Evolutionary conservation across 2,329 filamentous ascomycete species (phyloP).

Genomic region (Didymella lethalis): DNA sequence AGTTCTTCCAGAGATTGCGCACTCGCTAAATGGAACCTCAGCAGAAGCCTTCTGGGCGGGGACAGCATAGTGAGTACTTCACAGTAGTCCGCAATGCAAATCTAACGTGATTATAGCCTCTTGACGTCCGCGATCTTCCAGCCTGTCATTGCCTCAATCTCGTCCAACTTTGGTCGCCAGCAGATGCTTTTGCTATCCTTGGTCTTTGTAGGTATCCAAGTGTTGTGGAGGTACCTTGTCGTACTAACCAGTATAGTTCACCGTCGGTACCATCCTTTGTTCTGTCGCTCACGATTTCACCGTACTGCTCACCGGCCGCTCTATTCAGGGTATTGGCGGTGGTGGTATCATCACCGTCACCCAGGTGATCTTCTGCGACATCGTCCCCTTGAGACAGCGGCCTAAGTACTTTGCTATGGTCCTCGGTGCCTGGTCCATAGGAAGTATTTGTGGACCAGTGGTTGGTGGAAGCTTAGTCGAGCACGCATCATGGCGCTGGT

Average conservation of each 20-base stretch:
- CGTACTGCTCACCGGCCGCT: constrained; percentile 46
- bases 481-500: constrained; percentile 64
- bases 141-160: constrained; percentile 54
- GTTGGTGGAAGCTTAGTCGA: constrained; percentile 61
- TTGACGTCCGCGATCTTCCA: constrained; percentile 70
- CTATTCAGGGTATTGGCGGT: constrained; percentile 51
- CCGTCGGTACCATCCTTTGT: constrained; percentile 57
- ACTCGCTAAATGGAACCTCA: constrained; percentile 34
- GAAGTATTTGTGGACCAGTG: constrained; percentile 60
- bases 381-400: constrained; percentile 53
- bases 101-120: constrained; percentile 45
- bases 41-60: constrained; percentile 73
- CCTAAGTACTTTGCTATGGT: constrained; percentile 53
- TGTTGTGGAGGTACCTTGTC: background rate
- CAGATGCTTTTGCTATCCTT: constrained; percentile 50
- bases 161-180: constrained; percentile 61
- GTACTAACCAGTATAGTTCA: constrained; percentile 43
- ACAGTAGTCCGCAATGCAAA: too few relatives aligned
- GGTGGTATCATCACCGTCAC: constrained; percentile 53
- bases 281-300: constrained; percentile 47
- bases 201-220: constrained; percentile 35
- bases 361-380: constrained; percentile 56
- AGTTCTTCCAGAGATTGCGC: constrained; percentile 39
- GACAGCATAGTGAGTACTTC: constrained; percentile 62
- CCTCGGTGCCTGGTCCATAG: constrained; percentile 61